Base-by-base conservation (phyloP, 352 stramenopile genomes). In the Phytopythium ostracodes region DNA sequence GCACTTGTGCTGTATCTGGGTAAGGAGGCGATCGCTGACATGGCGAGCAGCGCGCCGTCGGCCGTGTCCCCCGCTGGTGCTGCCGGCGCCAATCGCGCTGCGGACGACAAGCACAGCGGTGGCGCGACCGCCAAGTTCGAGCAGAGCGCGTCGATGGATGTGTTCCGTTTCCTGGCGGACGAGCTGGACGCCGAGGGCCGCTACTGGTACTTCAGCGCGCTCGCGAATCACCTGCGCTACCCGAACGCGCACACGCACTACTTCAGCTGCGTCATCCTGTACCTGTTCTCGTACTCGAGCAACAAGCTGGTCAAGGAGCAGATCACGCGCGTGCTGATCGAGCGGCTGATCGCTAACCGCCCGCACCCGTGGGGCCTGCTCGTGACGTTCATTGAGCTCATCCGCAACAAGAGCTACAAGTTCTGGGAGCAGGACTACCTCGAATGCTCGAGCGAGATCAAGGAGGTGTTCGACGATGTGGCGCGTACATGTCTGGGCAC, bases 201-300 rank as follows among this genome's bases (percentile, higher is more conserved):
- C 52, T 99, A 99, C 79, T 98, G 95, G 75, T 98, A 98, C 77
- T 95, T 99, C 53, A 99, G 98, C 72, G 97, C 96, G 33, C 92
- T 99, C 65, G 97, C 93, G 20, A 99, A 99, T 75, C 97, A 99
- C 75, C 84, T 99, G 58, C 91, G 98, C 25, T 99, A 98, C 77
- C 98, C 98, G 38, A 99, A 99, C 71, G 98, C 89, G 72, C 97
- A 99, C 82, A 99, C 98, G 52, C 97, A 99, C 79, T 99, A 99
- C 79, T 99, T 99, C 67, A 99, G 92, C 62, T 99, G 95, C 75
- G 95, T 99, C 2, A 97, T 99, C 73, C 84, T 99, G 12, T 99
- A 98, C 70, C 76, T 99, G 22, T 99, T 99, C 70, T 98, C 93
- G 61, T 97, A 99, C 67, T 96, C 94, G 35, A 96, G 79, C 62